Base-by-base conservation (phyloP, 192 early-diverging fungal genomes). In the Entomortierella lignicola region DNA sequence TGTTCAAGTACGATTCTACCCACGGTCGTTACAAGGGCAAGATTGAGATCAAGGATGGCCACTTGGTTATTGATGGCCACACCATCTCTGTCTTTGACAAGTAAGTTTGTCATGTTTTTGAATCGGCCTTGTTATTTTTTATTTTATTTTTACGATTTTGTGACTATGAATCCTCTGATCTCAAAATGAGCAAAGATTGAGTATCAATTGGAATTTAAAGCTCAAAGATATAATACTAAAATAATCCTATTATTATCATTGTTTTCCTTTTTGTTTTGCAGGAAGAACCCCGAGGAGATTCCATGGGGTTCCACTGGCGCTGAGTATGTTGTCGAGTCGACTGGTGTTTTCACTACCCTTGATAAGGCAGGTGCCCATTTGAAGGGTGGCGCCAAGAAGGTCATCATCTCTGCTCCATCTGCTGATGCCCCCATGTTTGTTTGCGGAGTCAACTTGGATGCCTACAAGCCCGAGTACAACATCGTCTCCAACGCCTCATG, bases 351-450 rank as follows among this genome's bases (percentile, higher is more conserved):
- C 88, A 98, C 96, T 85, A 93, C 94, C 66, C 88, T 84, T 52
- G 96, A 96, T 2, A 93, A 94, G 87, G 95, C 95, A 43, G 81
- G 72, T 4, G 85, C 86, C 63, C 98, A 99, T 83, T 82, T 99
- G 65, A 84, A 89, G 70, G 98, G 94, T 66, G 97, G 95, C 57
- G 95, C 94, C 86, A 98, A 98, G 92, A 97, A 98, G 91, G 97
- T 99, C 81, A 90, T 99, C 82, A 98, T 99, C 87, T 95, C 94
- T 68, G 98, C 98, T 32, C 98, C 98, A 60, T 97, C 96, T 56
- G 85, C 85, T 61, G 96, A 99, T 81, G 96, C 97, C 17, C 98
- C 98, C 54, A 99, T 98, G 96, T 99, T 96, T 83, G 98, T 99
- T 48, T 90, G 88, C 71, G 95, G 96, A 84, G 98, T 99, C 86